Percentiles rank a stretch among this genome's conserved stretches.
Conservation (phyloP, 1,284 basidiomycete species). For the Ceratobasidium sp. region DNA sequence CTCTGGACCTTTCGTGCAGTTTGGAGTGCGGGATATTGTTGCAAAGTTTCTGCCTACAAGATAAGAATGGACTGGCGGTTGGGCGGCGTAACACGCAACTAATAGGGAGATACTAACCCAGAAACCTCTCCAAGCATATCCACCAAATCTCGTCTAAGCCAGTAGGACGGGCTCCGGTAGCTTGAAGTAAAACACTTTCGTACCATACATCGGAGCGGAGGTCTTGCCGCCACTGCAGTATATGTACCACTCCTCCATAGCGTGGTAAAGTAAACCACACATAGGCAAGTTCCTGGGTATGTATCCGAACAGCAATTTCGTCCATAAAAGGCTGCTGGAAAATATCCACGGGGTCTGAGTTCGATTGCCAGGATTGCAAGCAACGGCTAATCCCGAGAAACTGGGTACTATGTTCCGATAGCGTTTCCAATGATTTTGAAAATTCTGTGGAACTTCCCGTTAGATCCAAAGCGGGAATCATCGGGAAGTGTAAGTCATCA, state of each 20-base stretch:
- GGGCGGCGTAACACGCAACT: background rate
- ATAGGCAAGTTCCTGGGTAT: background rate
- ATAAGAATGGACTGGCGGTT: background rate
- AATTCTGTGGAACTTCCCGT: no score
- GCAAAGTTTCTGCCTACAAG: slow-evolving; percentile 5
- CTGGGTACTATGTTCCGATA: no score
- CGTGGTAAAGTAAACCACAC: slow-evolving; percentile 9
- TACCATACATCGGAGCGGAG: background rate
- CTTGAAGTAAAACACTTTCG: slow-evolving; percentile 25
- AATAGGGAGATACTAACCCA: background rate
- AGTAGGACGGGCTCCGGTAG: background rate
- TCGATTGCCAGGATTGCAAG: no score
- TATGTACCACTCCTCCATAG: background rate
- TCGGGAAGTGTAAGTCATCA: no score
- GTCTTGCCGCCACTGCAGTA: slow-evolving; percentile 12
- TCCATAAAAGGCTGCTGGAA: no score
- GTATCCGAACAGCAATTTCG: background rate
- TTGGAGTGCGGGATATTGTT: background rate
- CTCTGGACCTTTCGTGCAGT: background rate
- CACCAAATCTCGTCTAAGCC: slow-evolving; percentile 5
- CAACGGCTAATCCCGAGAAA: no score
- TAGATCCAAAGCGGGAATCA: no score
- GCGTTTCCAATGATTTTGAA: no score
- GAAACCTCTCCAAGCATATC: slow-evolving; percentile 13
- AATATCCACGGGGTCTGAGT: no score